These are phyloP conservation scores for Carpinus fangiana DNA, from an alignment of 306 rosid species.

Conservation along the genomic window DNA sequence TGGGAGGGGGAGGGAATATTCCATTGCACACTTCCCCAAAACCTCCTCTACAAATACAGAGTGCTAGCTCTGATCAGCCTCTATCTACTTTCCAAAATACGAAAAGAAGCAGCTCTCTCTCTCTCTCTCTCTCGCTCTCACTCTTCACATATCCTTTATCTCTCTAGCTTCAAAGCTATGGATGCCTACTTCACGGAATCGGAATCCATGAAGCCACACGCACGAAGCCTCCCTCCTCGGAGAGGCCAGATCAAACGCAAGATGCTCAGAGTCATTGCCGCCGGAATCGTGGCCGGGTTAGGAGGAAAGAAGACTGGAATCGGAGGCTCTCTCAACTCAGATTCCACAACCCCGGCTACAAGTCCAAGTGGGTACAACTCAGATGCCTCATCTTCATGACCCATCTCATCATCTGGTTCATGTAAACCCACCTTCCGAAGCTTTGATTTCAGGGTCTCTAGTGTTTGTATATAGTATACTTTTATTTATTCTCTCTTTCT, in stretches of 20 bases:
- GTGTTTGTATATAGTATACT: too few species aligned
- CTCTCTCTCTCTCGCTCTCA: too few species aligned
- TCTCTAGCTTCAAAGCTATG: neutral
- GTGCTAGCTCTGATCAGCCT: too few species aligned
- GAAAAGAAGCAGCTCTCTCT: too few species aligned
- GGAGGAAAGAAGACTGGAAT: neutral
- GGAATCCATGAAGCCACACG: neutral
- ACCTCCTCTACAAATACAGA: too few species aligned
- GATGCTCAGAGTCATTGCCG: constrained; percentile 20
- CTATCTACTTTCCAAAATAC: too few species aligned
- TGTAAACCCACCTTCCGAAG: too few species aligned
- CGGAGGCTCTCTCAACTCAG: constrained; percentile 23
- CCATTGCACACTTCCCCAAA: too few species aligned
- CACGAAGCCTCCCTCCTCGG: constrained; percentile 17
- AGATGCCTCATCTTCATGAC: neutral
- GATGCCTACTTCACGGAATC: neutral
- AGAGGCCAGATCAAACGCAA: constrained; percentile 43
- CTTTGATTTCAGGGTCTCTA: too few species aligned
- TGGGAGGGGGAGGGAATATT: too few species aligned
- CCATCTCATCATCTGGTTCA: too few species aligned
- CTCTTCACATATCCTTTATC: neutral
- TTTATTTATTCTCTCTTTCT: too few species aligned
- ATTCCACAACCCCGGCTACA: constrained; percentile 22
- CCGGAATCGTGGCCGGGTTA: neutral
- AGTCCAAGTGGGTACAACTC: constrained; percentile 9